Evolutionary conservation across 1,139 yeast genomes (phyloP).

Genomic region (Hansenula lynferdii): DNA sequence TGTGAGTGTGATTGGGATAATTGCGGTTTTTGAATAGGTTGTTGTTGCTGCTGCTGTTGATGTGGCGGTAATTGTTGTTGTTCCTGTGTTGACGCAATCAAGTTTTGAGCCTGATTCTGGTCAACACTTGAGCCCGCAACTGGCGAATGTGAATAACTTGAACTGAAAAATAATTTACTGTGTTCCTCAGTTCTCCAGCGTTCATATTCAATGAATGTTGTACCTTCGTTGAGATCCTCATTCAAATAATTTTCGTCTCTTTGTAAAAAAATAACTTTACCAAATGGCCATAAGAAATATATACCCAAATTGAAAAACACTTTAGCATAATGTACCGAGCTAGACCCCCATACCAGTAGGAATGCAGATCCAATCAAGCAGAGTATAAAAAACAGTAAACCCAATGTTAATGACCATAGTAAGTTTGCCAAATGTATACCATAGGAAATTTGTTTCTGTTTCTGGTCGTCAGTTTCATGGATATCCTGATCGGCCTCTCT

Average conservation of each 20-base stretch:
- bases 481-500: slow-evolving; percentile 90
- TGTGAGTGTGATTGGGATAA: no score
- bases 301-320: slow-evolving; percentile 59
- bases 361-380: slow-evolving; percentile 51
- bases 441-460: slow-evolving; percentile 43
- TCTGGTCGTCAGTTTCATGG: slow-evolving; percentile 59
- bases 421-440: slow-evolving; percentile 66
- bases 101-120: no score
- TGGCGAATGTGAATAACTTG: slow-evolving; percentile 20
- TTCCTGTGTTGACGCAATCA: no score
- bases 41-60: slow-evolving; percentile 2
- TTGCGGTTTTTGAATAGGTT: slow-evolving; percentile 16
- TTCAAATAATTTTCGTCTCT: slow-evolving; percentile 76
- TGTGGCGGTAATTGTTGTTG: slow-evolving; percentile 1
- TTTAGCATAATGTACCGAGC: slow-evolving; percentile 52
- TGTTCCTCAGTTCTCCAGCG: slow-evolving; percentile 80
- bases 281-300: slow-evolving; percentile 82
- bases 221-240: slow-evolving; percentile 89
- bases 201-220: slow-evolving; percentile 78
- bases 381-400: slow-evolving; percentile 49
- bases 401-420: slow-evolving; percentile 74
- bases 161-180: slow-evolving; percentile 31
- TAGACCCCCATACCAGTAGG: slow-evolving; percentile 33
- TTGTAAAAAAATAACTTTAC: slow-evolving; percentile 75
- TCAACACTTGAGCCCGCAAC: neutral